Percentiles rank a stretch among this genome's conserved stretches.
Evolutionary conservation across 2,329 filamentous ascomycete species (phyloP).

Genomic region (Nemania sp.): DNA sequence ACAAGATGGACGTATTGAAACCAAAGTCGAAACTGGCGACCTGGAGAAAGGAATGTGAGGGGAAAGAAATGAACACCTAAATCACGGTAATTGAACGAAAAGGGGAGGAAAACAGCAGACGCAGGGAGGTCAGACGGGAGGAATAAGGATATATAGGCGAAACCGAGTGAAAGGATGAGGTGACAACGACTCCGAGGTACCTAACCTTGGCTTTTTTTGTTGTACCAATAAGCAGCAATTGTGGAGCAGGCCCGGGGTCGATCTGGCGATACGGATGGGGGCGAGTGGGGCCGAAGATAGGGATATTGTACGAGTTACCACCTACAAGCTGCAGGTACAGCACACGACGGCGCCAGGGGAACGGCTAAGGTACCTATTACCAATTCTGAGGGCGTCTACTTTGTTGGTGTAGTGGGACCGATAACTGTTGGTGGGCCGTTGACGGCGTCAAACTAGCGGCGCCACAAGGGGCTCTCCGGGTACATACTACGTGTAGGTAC

Average conservation of each 20-base stretch:
- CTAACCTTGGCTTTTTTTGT: constrained; percentile 9
- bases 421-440: background rate
- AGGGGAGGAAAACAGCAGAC: constrained; percentile 24
- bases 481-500: background rate
- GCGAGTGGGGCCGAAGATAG: constrained; percentile 20
- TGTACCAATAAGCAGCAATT: constrained; percentile 4
- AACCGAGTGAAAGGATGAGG: constrained; percentile 20
- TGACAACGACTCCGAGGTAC: constrained; percentile 22
- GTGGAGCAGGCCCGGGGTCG: constrained; percentile 7
- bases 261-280: constrained; percentile 25
- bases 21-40: constrained; percentile 40
- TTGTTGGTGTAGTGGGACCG: no score
- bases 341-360: constrained; percentile 3
- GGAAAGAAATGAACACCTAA: constrained; percentile 29
- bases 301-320: background rate
- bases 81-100: constrained; percentile 23
- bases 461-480: constrained; percentile 16
- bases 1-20: constrained; percentile 8
- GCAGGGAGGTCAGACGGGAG: constrained; percentile 17
- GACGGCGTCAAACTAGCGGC: constrained; percentile 9
- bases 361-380: background rate
- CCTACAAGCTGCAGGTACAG: background rate
- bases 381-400: no score
- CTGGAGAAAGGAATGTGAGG: constrained; percentile 39
- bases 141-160: constrained; percentile 21